Evolutionary conservation across 2,329 filamentous ascomycete genomes (phyloP).

Genomic region (Metarhizium humberi): DNA sequence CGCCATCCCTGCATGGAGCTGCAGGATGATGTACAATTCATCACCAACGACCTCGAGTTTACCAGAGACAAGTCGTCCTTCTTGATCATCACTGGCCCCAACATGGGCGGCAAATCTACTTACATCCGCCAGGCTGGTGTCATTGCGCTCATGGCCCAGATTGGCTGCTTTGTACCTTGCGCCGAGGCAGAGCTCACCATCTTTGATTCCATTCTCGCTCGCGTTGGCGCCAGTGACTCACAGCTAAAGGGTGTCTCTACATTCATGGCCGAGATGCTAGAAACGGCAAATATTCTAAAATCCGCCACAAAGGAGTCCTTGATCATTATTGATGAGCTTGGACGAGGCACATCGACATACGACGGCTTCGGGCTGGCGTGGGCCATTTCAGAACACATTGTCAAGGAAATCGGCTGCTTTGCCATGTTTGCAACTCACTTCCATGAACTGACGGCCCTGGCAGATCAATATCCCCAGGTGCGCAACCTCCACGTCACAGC

Average conservation of each 20-base stretch:
- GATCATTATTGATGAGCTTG: slow-evolving; percentile 97
- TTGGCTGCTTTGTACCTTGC: slow-evolving; percentile 93
- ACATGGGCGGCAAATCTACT: slow-evolving; percentile 98
- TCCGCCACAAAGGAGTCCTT: slow-evolving; percentile 89
- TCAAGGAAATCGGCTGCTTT: slow-evolving; percentile 89
- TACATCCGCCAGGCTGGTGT: slow-evolving; percentile 97
- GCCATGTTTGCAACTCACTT: slow-evolving; percentile 97
- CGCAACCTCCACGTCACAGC: slow-evolving; percentile 93
- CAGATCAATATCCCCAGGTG: slow-evolving; percentile 78
- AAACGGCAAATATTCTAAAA: slow-evolving; percentile 97
- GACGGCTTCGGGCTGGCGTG: slow-evolving; percentile 98
- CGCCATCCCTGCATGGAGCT: slow-evolving; percentile 97
- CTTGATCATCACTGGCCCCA: slow-evolving; percentile 92
- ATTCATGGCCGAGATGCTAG: slow-evolving; percentile 99
- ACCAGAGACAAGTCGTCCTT: slow-evolving; percentile 74
- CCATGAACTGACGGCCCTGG: slow-evolving; percentile 89
- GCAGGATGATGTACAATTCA: slow-evolving; percentile 97
- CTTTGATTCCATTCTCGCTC: slow-evolving; percentile 92
- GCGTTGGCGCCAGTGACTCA: slow-evolving; percentile 90
- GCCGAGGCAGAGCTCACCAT: slow-evolving; percentile 84
- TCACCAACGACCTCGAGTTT: slow-evolving; percentile 90
- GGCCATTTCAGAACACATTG: slow-evolving; percentile 96
- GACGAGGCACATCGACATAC: slow-evolving; percentile 93
- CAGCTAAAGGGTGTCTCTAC: slow-evolving; percentile 97
- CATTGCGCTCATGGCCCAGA: slow-evolving; percentile 93